A percentile compares a stretch with the other conserved stretches of the same genome.
These are phyloP conservation scores for Picea glauca DNA, from an alignment of 75 land plant species.

Conservation along the genomic window DNA sequence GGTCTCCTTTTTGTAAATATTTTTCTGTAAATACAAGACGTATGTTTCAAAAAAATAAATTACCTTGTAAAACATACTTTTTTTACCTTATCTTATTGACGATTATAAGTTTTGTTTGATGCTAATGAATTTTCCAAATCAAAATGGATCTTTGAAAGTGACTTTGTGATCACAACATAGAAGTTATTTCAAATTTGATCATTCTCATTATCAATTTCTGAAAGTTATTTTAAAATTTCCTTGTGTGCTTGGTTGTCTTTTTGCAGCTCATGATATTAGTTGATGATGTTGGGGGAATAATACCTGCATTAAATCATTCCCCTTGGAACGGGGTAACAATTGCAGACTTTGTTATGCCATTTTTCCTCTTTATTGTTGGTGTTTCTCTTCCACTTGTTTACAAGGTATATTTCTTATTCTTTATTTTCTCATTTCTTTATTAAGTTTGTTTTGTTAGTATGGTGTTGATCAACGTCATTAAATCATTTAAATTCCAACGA, in stretches of 20 bases:
- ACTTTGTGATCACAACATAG: neutral
- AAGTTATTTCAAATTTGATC: neutral
- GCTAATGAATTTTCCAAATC: too few species aligned
- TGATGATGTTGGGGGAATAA: slow-evolving; percentile 37
- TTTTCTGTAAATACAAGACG: too few species aligned
- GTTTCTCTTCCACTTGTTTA: slow-evolving; percentile 52
- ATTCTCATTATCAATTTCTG: neutral
- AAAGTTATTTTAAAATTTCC: neutral
- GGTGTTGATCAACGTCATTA: neutral
- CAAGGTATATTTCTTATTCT: slow-evolving; percentile 33
- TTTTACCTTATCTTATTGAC: too few species aligned
- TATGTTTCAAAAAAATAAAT: too few species aligned
- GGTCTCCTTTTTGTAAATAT: too few species aligned
- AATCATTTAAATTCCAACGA: neutral
- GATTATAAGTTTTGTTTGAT: too few species aligned
- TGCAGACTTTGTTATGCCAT: slow-evolving; percentile 77
- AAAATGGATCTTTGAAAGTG: too few species aligned
- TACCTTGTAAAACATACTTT: too few species aligned
- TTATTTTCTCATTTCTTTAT: neutral
- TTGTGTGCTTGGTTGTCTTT: neutral
- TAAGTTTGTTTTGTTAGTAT: neutral
- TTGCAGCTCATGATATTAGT: slow-evolving; percentile 47
- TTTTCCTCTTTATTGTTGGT: slow-evolving; percentile 67
- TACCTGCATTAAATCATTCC: slow-evolving; percentile 40
- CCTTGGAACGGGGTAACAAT: slow-evolving; percentile 70